Base-by-base conservation (phyloP, 1,139 yeast genomes). In the Hyphopichia khmerensis region DNA sequence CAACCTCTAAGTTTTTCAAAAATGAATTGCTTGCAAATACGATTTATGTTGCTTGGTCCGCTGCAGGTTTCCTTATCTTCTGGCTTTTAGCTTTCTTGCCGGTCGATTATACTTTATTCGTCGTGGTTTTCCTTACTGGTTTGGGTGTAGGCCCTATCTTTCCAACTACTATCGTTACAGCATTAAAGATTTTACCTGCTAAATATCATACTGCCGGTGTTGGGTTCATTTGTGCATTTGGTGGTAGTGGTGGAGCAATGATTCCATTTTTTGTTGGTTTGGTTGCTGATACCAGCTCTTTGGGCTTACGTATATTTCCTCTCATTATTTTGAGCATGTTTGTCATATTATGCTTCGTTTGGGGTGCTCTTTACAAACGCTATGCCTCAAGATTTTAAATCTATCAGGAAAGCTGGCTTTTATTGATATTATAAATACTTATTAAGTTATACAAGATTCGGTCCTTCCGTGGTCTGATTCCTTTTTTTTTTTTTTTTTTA, bases 61-160 rank as follows among this genome's bases (percentile, higher is more conserved):
- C 64, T 10, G 40, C 49, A 2, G 74, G 75, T 1, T 65, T 59
- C 41, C 38, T 59, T 9, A 15, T 57, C n/a, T 72, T 72, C 46
- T 62, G 65, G 57, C 17, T 63, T 13, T 50, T 66, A 32, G 52
- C 64, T 1, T 52, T 54, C 38, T 42, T 60, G 18, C 39, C 49
- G 15, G 40, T 48, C 26, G 43, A 52, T 4, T 46, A 52, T 31
- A 11, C 71, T 36, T 62, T 72, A 41, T 63, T 66, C 49, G 38
- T 66, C 11, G 48, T 64, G 4, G 79, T 82, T 1, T 80, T 83
- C 38, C 35, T 77, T 10, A 69, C 82, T 35, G 96, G 96, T 0
- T 66, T 80, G 29, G 79, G 79, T 47, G 81, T 85, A 26, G 96
- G 96, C 0, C 96, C 96, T 1, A 68, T 87, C 5, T 88, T 84